Evolutionary conservation across 805 yeast species (phyloP), one percentile per base, ranked within the genome.

Genomic region (Teunomyces tritomae): DNA sequence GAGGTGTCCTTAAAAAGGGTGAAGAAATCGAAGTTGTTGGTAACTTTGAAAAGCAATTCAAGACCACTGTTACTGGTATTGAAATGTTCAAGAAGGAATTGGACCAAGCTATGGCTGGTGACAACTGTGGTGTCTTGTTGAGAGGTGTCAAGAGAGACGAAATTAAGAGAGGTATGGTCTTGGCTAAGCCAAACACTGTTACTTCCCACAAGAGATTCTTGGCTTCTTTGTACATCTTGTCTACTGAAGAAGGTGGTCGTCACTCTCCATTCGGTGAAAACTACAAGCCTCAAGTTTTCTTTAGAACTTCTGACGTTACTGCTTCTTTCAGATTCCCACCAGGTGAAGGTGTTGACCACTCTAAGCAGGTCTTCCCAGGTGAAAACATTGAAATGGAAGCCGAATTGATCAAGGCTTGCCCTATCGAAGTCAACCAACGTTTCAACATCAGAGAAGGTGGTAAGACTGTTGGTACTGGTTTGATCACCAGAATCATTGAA

Each of bases 381-480:
- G 99, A 94, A 81, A 94, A 94, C 74, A 82, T 90, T 55, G 99
- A 94, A 80, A 89, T 94, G 96, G 84, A 83, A 65, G 88, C 92
- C 68, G 87, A 86, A 68, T 79, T 92, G 67, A 84, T 87, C 55
- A 88, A 82, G 77, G 94, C 96, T 70, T 88, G 95, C 59, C 91
- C 98, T 53, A 65, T 94, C 56, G 99, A 94, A 80, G 85, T 86
- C 63, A 96, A 96, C 71, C 97, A 91, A 80, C 88, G 98, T 77
- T 94, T 94, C 87, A 94, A 94, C 84, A 81, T 94, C 71, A 94
- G 99, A 84, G 99, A 94, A 79, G 97, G 98, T 77, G 97, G 97
- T 71, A 88, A 87, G 79, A 94, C 99, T 57, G 97, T 94, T 58
- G 99, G 97, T 74, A 94, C 99, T 58, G 99, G 99, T 79, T 78